Evolutionary conservation across 805 yeast genomes (phyloP), one percentile per base, ranked within the genome.

Genomic region (Clavispora vitiphila): DNA sequence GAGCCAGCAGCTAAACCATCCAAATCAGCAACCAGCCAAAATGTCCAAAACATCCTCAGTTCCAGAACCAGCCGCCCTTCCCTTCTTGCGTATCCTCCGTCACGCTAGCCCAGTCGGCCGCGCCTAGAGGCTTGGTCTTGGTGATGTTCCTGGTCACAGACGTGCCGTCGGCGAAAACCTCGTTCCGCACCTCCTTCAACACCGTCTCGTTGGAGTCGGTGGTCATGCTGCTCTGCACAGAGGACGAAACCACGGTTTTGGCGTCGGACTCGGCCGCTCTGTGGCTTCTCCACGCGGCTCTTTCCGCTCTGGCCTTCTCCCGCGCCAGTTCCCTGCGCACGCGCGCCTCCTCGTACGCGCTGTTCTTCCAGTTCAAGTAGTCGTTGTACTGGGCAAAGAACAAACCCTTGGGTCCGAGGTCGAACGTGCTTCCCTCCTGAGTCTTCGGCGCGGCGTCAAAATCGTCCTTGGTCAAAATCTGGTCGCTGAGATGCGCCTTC

Each of bases 311-410:
- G 26, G 34, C 19, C 32, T 34, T 20, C 16, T 27, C 37, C 36
- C 34, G 21, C 18, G 31, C 21, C 16, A 24, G 38, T 15, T 38
- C 46, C 46, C 71, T 66, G 47, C 71, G 69, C 37, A 60, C 53
- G 39, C 64, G 67, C n/a, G 69, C 53, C n/a, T 69, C 53, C 41
- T 69, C 67, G 39, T 63, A 69, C 78, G 80, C 79, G 31, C 69
- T 65, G n/a, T 71, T 59, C 52, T 72, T 76, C 90, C 93, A 88
- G 42, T 75, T 76, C 56, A 89, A 61, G 46, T 74, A 78, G 26
- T 78, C 83, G 21, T 79, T 78, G 58, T 76, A 82, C 40, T 77
- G 82, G 19, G 69, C 69, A 67, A 87, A 89, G 60, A 74, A 86
- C 7, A 71, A 42, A 1, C 88, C 89, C 43, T 69, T 60, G 26